These are phyloP conservation scores for Abrus precatorius DNA, from an alignment of 306 rosid genomes.

Conservation along the genomic window DNA sequence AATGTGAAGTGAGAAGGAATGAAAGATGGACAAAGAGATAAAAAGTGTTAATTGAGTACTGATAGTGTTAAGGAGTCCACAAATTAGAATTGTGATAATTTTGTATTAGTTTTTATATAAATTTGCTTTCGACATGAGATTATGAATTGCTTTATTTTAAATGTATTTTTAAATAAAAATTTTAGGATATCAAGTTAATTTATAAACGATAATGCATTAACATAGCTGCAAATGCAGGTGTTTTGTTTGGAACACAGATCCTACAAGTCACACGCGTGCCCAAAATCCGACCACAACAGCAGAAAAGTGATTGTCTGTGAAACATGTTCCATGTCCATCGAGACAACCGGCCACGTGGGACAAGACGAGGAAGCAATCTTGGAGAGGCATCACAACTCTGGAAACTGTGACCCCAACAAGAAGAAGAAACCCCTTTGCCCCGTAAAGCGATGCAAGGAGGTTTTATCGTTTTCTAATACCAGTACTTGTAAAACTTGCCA, in stretches of 20 bases:
- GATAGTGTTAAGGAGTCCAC: no score
- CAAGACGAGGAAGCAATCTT: conserved; percentile 61
- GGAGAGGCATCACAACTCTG: conserved; percentile 67
- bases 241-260: conserved; percentile 89
- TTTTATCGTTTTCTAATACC: conserved; percentile 78
- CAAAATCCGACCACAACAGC: conserved; percentile 76
- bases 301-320: conserved; percentile 84
- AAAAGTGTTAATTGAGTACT: no score
- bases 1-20: no score
- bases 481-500: conserved; percentile 78
- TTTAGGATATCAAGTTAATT: no score
- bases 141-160: no score
- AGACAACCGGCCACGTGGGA: conserved; percentile 62
- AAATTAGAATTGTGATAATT: no score
- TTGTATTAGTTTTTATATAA: no score
- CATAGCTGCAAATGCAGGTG: conserved; percentile 53
- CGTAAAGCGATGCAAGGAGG: conserved; percentile 73
- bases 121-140: no score
- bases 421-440: conserved; percentile 86
- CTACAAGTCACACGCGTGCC: conserved; percentile 76
- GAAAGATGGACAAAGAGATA: no score
- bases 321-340: conserved; percentile 75
- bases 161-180: no score
- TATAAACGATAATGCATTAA: not conserved
- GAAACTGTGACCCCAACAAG: conserved; percentile 75